Conservation (phyloP, 257 asterid genomes). For the Ilex aquifolium region DNA sequence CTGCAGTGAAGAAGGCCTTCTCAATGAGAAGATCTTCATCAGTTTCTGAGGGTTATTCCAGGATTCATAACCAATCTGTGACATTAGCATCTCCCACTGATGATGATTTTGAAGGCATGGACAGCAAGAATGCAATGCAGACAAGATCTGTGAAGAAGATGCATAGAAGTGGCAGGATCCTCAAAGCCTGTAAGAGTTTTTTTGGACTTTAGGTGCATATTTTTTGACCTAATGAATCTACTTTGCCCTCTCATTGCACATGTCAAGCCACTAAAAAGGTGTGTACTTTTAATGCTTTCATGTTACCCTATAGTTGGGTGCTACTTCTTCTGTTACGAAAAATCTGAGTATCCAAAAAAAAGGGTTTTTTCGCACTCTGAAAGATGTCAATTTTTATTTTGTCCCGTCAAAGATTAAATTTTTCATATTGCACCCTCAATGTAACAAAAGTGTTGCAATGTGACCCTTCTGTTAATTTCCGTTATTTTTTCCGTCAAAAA, state of each 20-base stretch:
- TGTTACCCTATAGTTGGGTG: no score
- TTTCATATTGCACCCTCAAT: no score
- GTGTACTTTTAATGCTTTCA: no score
- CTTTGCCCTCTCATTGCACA: not conserved
- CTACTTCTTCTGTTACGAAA: no score
- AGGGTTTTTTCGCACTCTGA: no score
- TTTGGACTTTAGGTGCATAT: constrained; percentile 20
- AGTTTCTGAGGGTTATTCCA: constrained; percentile 36
- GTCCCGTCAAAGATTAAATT: no score
- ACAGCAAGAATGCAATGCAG: not conserved
- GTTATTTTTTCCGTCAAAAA: no score
- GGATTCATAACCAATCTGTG: constrained; percentile 39
- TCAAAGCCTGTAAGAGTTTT: constrained; percentile 42
- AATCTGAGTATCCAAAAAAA: no score
- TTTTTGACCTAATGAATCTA: not conserved
- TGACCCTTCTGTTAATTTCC: no score
- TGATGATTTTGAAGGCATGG: constrained; percentile 11
- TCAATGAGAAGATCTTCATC: constrained; percentile 42
- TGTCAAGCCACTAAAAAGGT: no score
- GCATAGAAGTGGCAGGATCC: constrained; percentile 25
- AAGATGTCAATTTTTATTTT: no score
- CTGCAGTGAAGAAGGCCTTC: constrained; percentile 30
- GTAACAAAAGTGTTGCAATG: no score
- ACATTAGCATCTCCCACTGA: constrained; percentile 19
- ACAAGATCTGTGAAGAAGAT: constrained; percentile 19